A percentile compares a stretch with the other conserved stretches of the same genome.
Evolutionary conservation across 2,329 filamentous ascomycete genomes (phyloP).

Genomic region (Ascochyta lentis): DNA sequence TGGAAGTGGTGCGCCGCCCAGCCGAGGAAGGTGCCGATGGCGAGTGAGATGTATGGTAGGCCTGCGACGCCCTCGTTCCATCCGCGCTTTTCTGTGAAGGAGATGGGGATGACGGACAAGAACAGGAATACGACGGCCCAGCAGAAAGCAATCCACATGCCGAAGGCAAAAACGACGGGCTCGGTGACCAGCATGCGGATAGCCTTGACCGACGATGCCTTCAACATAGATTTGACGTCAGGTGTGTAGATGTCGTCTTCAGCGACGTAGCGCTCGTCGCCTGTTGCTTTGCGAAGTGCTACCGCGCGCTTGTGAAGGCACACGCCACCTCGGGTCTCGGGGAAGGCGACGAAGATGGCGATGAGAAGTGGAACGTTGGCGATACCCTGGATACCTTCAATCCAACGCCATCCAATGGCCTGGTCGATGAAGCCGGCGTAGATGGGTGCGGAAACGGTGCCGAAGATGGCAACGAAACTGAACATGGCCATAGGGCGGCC

Average conservation of each 20-base stretch:
- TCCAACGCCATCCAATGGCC: slow-evolving; percentile 61
- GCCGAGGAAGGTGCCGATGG: slow-evolving; percentile 57
- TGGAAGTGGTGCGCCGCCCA: slow-evolving; percentile 59
- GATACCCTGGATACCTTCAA: slow-evolving; percentile 60
- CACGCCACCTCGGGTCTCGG: slow-evolving; percentile 57
- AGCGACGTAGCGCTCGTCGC: slow-evolving; percentile 59
- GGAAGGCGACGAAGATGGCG: slow-evolving; percentile 23
- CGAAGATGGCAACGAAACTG: slow-evolving; percentile 42
- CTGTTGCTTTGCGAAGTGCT: slow-evolving; percentile 55
- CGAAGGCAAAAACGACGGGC: slow-evolving; percentile 59
- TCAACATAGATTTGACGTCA: slow-evolving; percentile 55
- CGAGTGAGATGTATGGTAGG: slow-evolving; percentile 60
- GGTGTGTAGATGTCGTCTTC: slow-evolving; percentile 60
- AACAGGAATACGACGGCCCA: slow-evolving; percentile 64
- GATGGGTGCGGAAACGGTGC: slow-evolving; percentile 61
- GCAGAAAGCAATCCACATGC: slow-evolving; percentile 60
- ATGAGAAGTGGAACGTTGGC: slow-evolving; percentile 59
- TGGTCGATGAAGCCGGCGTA: slow-evolving; percentile 63
- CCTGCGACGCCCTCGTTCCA: slow-evolving; percentile 60
- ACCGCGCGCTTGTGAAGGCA: slow-evolving; percentile 59
- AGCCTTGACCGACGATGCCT: slow-evolving; percentile 60
- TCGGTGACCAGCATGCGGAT: slow-evolving; percentile 59
- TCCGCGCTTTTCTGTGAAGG: slow-evolving; percentile 59
- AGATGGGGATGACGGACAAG: slow-evolving; percentile 49
- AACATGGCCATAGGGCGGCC: slow-evolving; percentile 41